These are phyloP conservation scores for Rhodotorula kratochvilovae DNA, from an alignment of 768 basidiomycete species.

Conservation along the genomic window DNA sequence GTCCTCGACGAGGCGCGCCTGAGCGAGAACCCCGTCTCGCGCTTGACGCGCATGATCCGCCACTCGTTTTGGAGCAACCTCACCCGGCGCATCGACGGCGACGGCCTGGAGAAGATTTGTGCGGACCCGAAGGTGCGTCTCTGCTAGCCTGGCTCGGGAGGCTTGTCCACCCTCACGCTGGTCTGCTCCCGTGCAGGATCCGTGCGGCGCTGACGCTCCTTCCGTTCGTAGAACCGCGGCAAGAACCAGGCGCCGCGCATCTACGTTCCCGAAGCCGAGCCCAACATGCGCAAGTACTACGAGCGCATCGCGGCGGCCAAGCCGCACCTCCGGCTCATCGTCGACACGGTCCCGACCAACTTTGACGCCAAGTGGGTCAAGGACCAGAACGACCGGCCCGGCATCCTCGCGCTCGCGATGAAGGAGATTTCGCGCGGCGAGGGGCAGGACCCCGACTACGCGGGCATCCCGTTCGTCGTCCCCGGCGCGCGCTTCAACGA, in stretches of 20 bases:
- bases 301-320: slow-evolving; percentile 81
- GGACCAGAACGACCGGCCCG: slow-evolving; percentile 88
- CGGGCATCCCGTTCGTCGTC: slow-evolving; percentile 94
- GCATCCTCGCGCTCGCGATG: slow-evolving; percentile 92
- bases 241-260: slow-evolving; percentile 84
- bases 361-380: slow-evolving; percentile 84
- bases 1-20: slow-evolving; percentile 98
- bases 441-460: slow-evolving; percentile 62
- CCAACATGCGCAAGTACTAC: slow-evolving; percentile 92
- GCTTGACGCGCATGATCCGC: slow-evolving; percentile 77
- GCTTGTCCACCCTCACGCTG: too few species aligned
- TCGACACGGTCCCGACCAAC: slow-evolving; percentile 78
- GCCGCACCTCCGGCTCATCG: slow-evolving; percentile 88
- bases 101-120: slow-evolving; percentile 93
- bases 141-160: too few species aligned
- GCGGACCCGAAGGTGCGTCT: slow-evolving; percentile 73
- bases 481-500: slow-evolving; percentile 61
- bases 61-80: slow-evolving; percentile 98
- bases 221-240: slow-evolving; percentile 62
- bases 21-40: slow-evolving; percentile 94
- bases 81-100: slow-evolving; percentile 92
- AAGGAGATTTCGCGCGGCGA: slow-evolving; percentile 73
- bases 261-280: slow-evolving; percentile 89
- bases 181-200: too few species aligned
- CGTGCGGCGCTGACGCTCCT: too few species aligned